phyloP scores from a whole-genome alignment of 192 early-diverging fungal genomes.

The Coemansia sp. region DNA sequence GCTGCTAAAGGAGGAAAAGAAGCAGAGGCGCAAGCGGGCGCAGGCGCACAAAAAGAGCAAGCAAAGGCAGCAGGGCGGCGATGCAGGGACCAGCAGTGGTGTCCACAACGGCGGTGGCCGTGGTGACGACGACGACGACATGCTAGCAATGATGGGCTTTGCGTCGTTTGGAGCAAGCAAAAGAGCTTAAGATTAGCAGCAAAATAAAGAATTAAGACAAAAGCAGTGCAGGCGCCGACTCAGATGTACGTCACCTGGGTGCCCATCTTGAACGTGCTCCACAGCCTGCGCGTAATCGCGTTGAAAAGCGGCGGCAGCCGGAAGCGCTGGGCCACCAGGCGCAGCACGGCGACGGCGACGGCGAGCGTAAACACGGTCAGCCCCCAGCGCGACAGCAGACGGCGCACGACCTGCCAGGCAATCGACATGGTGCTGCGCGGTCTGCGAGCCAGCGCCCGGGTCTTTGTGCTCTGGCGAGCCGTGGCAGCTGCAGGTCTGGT shows the following conservation, averaged over 20 bases:
- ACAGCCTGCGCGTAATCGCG: constrained; percentile 30
- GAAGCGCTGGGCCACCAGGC: constrained; percentile 36
- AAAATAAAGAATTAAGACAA: not conserved
- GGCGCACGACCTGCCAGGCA: constrained; percentile 41
- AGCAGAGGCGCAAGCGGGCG: constrained; percentile 34
- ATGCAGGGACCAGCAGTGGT: not conserved
- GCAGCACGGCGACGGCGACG: constrained; percentile 36
- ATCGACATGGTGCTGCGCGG: constrained; percentile 29
- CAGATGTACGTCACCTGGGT: constrained; percentile 50
- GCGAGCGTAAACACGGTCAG: constrained; percentile 48
- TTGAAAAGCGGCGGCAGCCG: constrained; percentile 36
- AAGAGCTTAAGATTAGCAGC: constrained; percentile 8
- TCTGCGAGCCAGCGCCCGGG: constrained; percentile 18
- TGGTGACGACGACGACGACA: constrained; percentile 58
- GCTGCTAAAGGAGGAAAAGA: constrained; percentile 63
- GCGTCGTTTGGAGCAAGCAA: constrained; percentile 38
- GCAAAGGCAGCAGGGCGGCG: constrained; percentile 41
- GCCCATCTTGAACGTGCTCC: constrained; percentile 50
- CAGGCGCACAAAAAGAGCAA: constrained; percentile 37
- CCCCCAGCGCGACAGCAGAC: constrained; percentile 50
- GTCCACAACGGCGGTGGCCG: constrained; percentile 22
- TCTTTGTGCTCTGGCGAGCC: constrained; percentile 3
- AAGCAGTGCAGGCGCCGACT: not conserved
- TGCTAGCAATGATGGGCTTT: constrained; percentile 79
- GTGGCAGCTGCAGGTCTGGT: constrained; percentile 4